Conservation (phyloP, 176 grass and related monocot species). For the Triticum dicoccoides region DNA sequence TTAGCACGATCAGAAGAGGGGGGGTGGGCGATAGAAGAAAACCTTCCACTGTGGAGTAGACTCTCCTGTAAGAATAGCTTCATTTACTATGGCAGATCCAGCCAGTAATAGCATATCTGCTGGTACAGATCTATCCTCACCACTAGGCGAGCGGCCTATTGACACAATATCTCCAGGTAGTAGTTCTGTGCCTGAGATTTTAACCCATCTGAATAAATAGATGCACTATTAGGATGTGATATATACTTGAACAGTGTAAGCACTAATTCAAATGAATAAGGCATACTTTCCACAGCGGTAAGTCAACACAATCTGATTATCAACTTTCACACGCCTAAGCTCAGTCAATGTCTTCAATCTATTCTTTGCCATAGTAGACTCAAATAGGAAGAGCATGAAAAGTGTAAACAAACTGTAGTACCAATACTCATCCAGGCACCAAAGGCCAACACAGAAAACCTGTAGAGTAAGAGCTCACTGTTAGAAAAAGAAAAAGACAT, state of each 20-base stretch:
- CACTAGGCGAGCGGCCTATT: constrained; percentile 72
- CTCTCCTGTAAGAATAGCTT: constrained; percentile 99
- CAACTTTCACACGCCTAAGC: constrained; percentile 97
- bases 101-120: constrained; percentile 93
- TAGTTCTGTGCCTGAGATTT: constrained; percentile 85
- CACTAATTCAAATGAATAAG: constrained; percentile 29
- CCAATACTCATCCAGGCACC: constrained; percentile 98
- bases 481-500: constrained; percentile 27
- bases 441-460: constrained; percentile 97
- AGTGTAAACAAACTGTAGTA: constrained; percentile 99
- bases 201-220: constrained; percentile 75
- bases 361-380: constrained; percentile 99
- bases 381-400: constrained; percentile 99
- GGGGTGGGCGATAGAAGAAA: not conserved
- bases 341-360: constrained; percentile 94
- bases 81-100: constrained; percentile 88
- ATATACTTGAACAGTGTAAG: constrained; percentile 24
- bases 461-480: constrained; percentile 42
- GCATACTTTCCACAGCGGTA: constrained; percentile 90
- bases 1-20: not conserved
- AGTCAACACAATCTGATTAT: constrained; percentile 79
- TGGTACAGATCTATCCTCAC: constrained; percentile 96
- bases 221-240: constrained; percentile 14
- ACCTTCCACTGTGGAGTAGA: constrained; percentile 99
- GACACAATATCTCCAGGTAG: constrained; percentile 96